Percentiles rank a stretch among this genome's conserved stretches.
Evolutionary conservation across 495 filamentous ascomycete species (phyloP).

Genomic region (Penicillium bialowiezense): DNA sequence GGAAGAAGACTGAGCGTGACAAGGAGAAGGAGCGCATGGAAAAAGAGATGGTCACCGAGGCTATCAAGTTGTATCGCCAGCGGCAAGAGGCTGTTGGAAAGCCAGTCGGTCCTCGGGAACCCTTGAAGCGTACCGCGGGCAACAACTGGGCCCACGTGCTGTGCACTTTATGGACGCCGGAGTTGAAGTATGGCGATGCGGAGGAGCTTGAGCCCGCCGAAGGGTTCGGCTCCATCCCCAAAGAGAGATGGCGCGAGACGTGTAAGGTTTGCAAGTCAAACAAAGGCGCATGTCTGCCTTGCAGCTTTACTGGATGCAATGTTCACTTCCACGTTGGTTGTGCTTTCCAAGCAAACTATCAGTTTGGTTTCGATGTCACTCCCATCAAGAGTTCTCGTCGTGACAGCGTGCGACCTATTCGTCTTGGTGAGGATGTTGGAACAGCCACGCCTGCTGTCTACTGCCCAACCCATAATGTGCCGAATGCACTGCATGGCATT

Average conservation of each 20-base stretch:
- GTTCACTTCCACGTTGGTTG: conserved; percentile 84
- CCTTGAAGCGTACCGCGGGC: conserved; percentile 84
- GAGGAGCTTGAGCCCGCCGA: conserved; percentile 78
- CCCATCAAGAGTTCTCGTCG: conserved; percentile 84
- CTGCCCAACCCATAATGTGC: conserved; percentile 81
- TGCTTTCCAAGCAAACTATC: conserved; percentile 78
- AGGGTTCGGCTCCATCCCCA: conserved; percentile 76
- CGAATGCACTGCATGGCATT: conserved; percentile 71
- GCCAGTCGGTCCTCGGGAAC: conserved; percentile 81
- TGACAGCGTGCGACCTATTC: conserved; percentile 70
- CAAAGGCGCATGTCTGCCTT: conserved; percentile 75
- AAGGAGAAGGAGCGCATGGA: conserved; percentile 83
- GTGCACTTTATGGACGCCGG: conserved; percentile 87
- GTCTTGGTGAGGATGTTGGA: conserved; percentile 73
- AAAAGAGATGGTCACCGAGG: conserved; percentile 71
- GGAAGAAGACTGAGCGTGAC: conserved; percentile 93
- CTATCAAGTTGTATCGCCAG: conserved; percentile 73
- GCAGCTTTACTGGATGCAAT: conserved; percentile 67
- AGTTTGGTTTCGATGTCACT: conserved; percentile 83
- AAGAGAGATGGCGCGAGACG: conserved; percentile 61
- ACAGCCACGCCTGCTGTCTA: conserved; percentile 75
- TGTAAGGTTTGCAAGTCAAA: conserved; percentile 79
- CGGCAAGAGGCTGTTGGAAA: conserved; percentile 78
- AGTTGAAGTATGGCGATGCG: conserved; percentile 85
- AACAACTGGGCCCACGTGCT: conserved; percentile 99